Percentiles rank a stretch among this genome's conserved stretches.
Evolutionary conservation across 1,284 basidiomycete species (phyloP).

Genomic region (Malassezia psittaci): DNA sequence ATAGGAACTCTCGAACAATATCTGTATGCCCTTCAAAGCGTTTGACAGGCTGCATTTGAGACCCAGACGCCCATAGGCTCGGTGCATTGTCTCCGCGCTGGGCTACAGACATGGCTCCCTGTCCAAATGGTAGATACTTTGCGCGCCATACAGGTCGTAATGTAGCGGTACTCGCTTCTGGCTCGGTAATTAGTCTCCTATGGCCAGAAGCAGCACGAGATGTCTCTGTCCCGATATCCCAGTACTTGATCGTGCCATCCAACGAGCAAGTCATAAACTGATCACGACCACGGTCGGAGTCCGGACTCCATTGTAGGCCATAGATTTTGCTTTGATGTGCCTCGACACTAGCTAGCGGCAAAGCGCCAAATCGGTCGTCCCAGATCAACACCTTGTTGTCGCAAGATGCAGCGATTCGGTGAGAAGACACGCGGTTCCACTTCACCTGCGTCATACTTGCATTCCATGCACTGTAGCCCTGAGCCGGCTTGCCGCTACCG

Average conservation of each 20-base stretch:
- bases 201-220: slow-evolving; percentile 31
- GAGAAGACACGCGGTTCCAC: slow-evolving; percentile 28
- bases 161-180: slow-evolving; percentile 57
- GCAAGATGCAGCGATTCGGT: slow-evolving; percentile 32
- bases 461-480: slow-evolving; percentile 45
- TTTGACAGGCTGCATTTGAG: slow-evolving; percentile 56
- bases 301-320: slow-evolving; percentile 44
- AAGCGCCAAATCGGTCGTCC: slow-evolving; percentile 41
- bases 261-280: slow-evolving; percentile 43
- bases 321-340: slow-evolving; percentile 45
- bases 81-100: slow-evolving; percentile 76
- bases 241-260: slow-evolving; percentile 45
- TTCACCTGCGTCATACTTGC: slow-evolving; percentile 45
- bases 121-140: slow-evolving; percentile 79
- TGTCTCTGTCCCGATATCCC: slow-evolving; percentile 28
- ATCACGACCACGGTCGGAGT: slow-evolving; percentile 31
- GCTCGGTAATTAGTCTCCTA: slow-evolving; percentile 35
- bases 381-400: slow-evolving; percentile 45
- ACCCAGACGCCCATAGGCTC: slow-evolving; percentile 65
- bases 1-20: slow-evolving; percentile 95
- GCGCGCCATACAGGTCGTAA: slow-evolving; percentile 89
- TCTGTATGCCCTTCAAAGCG: slow-evolving; percentile 79
- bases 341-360: slow-evolving; percentile 33
- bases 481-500: slow-evolving; percentile 26
- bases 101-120: slow-evolving; percentile 75